These are phyloP conservation scores for Candida odintsovae DNA, from an alignment of 805 yeast species.

Conservation along the genomic window DNA sequence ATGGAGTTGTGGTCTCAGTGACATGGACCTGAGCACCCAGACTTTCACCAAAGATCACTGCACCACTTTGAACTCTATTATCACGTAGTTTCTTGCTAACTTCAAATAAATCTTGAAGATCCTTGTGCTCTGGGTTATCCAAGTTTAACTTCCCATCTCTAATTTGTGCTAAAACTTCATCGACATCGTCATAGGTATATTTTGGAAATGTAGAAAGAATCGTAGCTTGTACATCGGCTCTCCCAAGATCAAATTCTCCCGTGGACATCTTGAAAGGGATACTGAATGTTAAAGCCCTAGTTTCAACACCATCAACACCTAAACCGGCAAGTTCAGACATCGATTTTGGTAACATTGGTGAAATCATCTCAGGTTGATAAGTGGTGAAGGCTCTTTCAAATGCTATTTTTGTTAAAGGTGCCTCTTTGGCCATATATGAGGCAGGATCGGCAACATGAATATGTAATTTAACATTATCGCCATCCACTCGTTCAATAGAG, in stretches of 20 bases:
- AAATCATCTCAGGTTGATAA: conserved; percentile 62
- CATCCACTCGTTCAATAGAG: conserved; percentile 39
- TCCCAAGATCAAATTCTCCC: conserved; percentile 15
- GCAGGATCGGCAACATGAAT: conserved; percentile 88
- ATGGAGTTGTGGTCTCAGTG: conserved; percentile 3
- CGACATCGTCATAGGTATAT: conserved; percentile 61
- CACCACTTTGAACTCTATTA: conserved; percentile 30
- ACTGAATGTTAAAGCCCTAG: conserved; percentile 46
- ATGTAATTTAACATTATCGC: conserved; percentile 38
- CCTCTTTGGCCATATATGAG: conserved; percentile 41
- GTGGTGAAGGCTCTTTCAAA: conserved; percentile 56
- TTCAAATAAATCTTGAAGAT: conserved; percentile 30
- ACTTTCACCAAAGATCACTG: conserved; percentile 35
- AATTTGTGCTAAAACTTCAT: conserved; percentile 34
- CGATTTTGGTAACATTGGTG: conserved; percentile 64
- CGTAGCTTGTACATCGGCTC: conserved; percentile 35
- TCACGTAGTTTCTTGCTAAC: conserved; percentile 27
- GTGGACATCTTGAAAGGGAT: conserved; percentile 25
- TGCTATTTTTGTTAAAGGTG: conserved; percentile 46
- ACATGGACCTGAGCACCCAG: conserved; percentile 21
- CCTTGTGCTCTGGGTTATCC: conserved; percentile 18
- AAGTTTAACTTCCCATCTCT: conserved; percentile 4
- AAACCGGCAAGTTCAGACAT: conserved; percentile 48
- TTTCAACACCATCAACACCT: conserved; percentile 34
- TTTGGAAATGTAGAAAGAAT: conserved; percentile 40